phyloP scores from a whole-genome alignment of 495 filamentous ascomycete genomes.

The Antarctomyces pellizariae region DNA sequence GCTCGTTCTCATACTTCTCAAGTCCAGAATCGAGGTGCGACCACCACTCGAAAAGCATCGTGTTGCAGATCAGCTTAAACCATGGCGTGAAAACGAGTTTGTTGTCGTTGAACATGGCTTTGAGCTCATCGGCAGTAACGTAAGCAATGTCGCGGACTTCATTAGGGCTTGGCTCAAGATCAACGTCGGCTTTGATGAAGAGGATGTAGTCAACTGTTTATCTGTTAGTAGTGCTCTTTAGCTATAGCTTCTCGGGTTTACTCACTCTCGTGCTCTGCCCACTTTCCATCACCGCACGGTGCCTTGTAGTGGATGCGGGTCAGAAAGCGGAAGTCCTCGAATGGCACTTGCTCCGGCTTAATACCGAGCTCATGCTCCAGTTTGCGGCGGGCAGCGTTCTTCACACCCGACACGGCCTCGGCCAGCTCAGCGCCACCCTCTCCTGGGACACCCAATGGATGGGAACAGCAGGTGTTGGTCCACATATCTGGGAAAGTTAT shows the following conservation, averaged over 20 bases:
- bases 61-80: slow-evolving; percentile 98
- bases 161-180: slow-evolving; percentile 58
- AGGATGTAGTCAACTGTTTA: slow-evolving; percentile 87
- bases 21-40: slow-evolving; percentile 55
- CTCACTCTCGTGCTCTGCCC: slow-evolving; percentile 97
- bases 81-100: slow-evolving; percentile 79
- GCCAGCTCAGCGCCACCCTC: slow-evolving; percentile 75
- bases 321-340: slow-evolving; percentile 80
- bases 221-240: slow-evolving; percentile 3
- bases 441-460: slow-evolving; percentile 73
- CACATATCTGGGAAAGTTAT: slow-evolving; percentile 99
- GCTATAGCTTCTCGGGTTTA: slow-evolving; percentile 4
- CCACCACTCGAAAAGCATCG: slow-evolving; percentile 99
- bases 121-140: slow-evolving; percentile 62
- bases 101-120: slow-evolving; percentile 61
- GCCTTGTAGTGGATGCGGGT: slow-evolving; percentile 97
- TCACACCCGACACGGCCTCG: slow-evolving; percentile 61
- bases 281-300: slow-evolving; percentile 87
- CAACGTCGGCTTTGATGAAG: slow-evolving; percentile 86
- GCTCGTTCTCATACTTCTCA: slow-evolving; percentile 71
- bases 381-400: slow-evolving; percentile 78
- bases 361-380: slow-evolving; percentile 90
- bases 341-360: slow-evolving; percentile 66
- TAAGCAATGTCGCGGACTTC: slow-evolving; percentile 70
- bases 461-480: slow-evolving; percentile 99